Percentiles rank a stretch among this genome's conserved stretches.
Evolutionary conservation across 2,329 filamentous ascomycete genomes (phyloP).

Genomic region (Aspergillus ibericus): DNA sequence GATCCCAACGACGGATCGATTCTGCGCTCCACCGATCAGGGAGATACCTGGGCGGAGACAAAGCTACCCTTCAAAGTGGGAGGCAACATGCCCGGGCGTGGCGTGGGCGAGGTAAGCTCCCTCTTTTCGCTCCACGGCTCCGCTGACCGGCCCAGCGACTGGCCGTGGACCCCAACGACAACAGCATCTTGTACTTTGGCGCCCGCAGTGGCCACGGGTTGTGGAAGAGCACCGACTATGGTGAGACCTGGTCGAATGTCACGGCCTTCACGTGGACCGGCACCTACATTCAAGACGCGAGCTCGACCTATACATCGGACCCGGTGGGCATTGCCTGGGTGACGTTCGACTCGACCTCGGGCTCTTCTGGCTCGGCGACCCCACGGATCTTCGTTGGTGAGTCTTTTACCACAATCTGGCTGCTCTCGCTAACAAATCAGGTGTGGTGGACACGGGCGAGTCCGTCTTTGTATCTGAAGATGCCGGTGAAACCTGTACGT

Average conservation of each 20-base stretch:
- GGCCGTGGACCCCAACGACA: slow-evolving; percentile 59
- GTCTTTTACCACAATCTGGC: not conserved
- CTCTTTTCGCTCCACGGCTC: not conserved
- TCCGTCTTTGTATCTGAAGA: slow-evolving; percentile 57
- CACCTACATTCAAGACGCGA: slow-evolving; percentile 50
- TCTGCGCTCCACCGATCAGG: slow-evolving; percentile 55
- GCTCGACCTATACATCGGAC: slow-evolving; percentile 49
- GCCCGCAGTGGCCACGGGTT: slow-evolving; percentile 60
- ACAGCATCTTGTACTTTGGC: slow-evolving; percentile 59
- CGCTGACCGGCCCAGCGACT: slow-evolving; percentile 39
- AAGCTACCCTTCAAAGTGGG: slow-evolving; percentile 60
- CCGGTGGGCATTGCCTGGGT: slow-evolving; percentile 54
- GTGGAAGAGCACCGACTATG: slow-evolving; percentile 59
- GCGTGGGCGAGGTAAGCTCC: slow-evolving; percentile 51
- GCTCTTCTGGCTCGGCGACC: slow-evolving; percentile 48
- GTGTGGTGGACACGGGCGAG: slow-evolving; percentile 52
- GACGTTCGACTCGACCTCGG: slow-evolving; percentile 57
- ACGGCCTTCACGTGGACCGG: slow-evolving; percentile 49
- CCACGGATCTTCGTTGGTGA: slow-evolving; percentile 59
- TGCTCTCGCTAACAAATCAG: not conserved
- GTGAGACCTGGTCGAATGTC: slow-evolving; percentile 56
- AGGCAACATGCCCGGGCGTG: slow-evolving; percentile 63
- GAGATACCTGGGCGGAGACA: slow-evolving; percentile 53
- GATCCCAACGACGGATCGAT: slow-evolving; percentile 59
- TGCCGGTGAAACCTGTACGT: slow-evolving; percentile 54